Base-by-base conservation (phyloP, 2,329 filamentous ascomycete genomes). In the Alternaria triticina region DNA sequence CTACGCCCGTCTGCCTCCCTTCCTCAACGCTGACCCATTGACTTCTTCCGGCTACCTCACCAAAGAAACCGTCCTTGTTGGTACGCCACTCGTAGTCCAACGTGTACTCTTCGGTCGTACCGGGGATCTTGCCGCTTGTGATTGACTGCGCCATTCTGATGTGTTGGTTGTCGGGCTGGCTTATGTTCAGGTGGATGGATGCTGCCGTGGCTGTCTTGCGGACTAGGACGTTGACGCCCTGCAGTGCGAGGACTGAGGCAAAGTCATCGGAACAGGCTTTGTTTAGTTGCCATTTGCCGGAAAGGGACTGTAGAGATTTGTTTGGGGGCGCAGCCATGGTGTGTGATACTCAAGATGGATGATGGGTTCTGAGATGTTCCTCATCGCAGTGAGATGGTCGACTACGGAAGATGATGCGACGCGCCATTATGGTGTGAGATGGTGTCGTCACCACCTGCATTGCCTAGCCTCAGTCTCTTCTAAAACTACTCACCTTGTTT, bases 241-340 rank as follows among this genome's bases (percentile, higher is more conserved):
- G 66, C 3, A 68, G 47, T 5, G 57, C 66, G 40, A 68, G 57
- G 23, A 68, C 57, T 30, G 50, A 60, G 25, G 61, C 52, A 23
- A 68, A 68, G 56, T 70, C 61, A 47, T 67, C 66, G 3, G 66
- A 70, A 25, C 23, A 64, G 12, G 63, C 50, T 33, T 67, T 65
- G 40, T 68, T 65, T 8, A 67, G 64, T 8, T 59, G 54, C 52
- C 61, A 68, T 46, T 64, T 62, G 7, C 66, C 61, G 1, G 51
- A 61, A 6, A 70, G 59, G 7, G 61, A 61, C 50, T 65, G 52
- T 3, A 70, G 57, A 7, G 59, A 62, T 28, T 64, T 55, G 3
- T 46, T 52, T 15, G 52, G 28, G 45, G 63, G 65, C 13, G 63
- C 63, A 23, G 65, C 63, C 67, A 67, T 65, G 20, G 20, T 46